phyloP scores from a whole-genome alignment of 1,139 yeast species.

The Candida freyschussii region DNA sequence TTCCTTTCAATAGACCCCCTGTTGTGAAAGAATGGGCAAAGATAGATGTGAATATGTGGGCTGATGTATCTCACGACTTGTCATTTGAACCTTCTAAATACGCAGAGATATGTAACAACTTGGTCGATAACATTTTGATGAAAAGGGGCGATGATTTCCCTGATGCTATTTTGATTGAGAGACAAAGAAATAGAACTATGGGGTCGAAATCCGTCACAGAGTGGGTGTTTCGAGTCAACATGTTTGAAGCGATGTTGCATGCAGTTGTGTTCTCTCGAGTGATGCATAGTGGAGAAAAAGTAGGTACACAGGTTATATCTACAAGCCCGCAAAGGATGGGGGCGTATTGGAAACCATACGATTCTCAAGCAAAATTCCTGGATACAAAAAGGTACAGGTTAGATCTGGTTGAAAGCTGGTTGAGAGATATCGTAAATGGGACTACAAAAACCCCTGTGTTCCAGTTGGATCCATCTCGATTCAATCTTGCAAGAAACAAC shows the following conservation, averaged over 20 bases:
- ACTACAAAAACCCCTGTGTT: constrained; percentile 9
- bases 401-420: constrained; percentile 18
- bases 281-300: constrained; percentile 1
- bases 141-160: constrained; percentile 24
- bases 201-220: constrained; percentile 45
- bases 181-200: constrained; percentile 49
- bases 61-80: constrained; percentile 18
- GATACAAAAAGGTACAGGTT: constrained; percentile 17
- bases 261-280: constrained; percentile 15
- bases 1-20: constrained; percentile 28
- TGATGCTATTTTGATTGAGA: constrained; percentile 44
- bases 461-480: constrained; percentile 9
- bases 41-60: constrained; percentile 34
- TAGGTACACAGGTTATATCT: constrained; percentile 25
- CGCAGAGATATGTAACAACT: constrained; percentile 20
- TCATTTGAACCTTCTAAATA: constrained; percentile 22
- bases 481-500: constrained; percentile 7
- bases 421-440: constrained; percentile 13
- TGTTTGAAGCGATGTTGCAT: constrained; percentile 41
- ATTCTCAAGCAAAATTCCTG: constrained; percentile 5
- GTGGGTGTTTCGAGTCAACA: constrained; percentile 45
- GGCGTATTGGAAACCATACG: constrained; percentile 31
- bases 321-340: constrained; percentile 39
- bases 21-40: constrained; percentile 39
- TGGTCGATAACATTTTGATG: constrained; percentile 23